Base-by-base conservation (phyloP, 2,329 filamentous ascomycete species). In the Hypoxylon sp. region DNA sequence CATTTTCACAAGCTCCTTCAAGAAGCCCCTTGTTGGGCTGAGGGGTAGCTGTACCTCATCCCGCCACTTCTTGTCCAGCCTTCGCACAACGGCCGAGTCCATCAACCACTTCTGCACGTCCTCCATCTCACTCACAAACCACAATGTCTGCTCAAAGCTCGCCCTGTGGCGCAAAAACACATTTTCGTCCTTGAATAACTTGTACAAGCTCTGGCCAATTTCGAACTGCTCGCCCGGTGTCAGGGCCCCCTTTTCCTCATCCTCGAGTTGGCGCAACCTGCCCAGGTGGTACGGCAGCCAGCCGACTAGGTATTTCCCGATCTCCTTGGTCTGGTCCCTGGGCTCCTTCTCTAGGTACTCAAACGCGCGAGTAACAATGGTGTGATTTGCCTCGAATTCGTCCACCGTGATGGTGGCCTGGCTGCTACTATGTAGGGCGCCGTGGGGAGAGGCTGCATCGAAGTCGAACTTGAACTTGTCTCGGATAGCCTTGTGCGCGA, bases 391-490 rank as follows among this genome's bases (percentile, higher is more conserved):
- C 13, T 77, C 70, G 35, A 75, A 72, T 22, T 73, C 74, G 33
- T 75, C 73, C 25, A 74, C 73, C 2, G 60, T 22, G n/a, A 77
- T 74, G 5, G 66, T 20, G 0, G 44, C 59, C 13, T 65, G 59
- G 31, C 42, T 61, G 27, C 53, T 69, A 17, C 49, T 58, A 14
- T 70, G 64, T 3, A 69, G 27, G 13, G 54, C 49, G 7, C 58
- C 68, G 40, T 53, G 42, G 6, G 50, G 20, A 49, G 71, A 72
- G n/a, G 61, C 57, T 2, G 64, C 48, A 31, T 73, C 69, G 25
- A 77, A 72, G 35, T 75, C 64, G 40, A 77, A 77, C 13, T 63
- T 70, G 59, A 75, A 76, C 17, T 73, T 72, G 10, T 76, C 72
- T 8, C 75, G 71, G 40, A 74, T 75, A 0, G 70, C 68, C 33